A percentile compares a stretch with the other conserved stretches of the same genome.
Conservation (phyloP, 2,329 filamentous ascomycete species). For the Colletotrichum sidae region DNA sequence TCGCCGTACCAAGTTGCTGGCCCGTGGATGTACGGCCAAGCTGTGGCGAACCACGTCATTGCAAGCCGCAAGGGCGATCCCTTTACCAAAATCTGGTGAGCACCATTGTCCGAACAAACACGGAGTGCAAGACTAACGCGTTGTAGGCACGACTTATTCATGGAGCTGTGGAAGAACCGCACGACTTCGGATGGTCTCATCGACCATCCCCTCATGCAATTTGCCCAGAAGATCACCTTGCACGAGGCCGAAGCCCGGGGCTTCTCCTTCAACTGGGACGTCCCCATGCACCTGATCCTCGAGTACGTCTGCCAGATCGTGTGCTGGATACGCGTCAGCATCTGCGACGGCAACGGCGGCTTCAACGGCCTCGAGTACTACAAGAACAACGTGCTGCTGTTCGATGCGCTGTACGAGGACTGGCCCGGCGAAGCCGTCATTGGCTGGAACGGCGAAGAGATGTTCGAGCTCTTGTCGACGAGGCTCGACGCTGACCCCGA, state of each 20-base stretch:
- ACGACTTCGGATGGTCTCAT: constrained; percentile 43
- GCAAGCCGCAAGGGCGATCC: constrained; percentile 51
- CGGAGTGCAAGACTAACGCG: background rate
- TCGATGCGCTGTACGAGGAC: constrained; percentile 3
- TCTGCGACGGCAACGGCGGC: constrained; percentile 42
- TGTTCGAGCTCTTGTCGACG: constrained; percentile 11
- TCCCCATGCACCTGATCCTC: constrained; percentile 43
- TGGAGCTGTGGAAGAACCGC: constrained; percentile 44
- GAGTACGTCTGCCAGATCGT: constrained; percentile 55
- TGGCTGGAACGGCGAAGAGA: constrained; percentile 22
- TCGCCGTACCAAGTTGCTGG: constrained; percentile 47
- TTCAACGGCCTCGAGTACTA: constrained; percentile 42
- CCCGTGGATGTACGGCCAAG: constrained; percentile 37
- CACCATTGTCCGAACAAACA: background rate
- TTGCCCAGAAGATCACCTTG: constrained; percentile 43
- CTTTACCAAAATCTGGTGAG: constrained; percentile 51
- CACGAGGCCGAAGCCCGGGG: constrained; percentile 39
- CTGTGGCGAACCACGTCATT: constrained; percentile 46
- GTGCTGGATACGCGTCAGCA: constrained; percentile 47
- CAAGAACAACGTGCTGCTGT: constrained; percentile 14
- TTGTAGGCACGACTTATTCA: constrained; percentile 50
- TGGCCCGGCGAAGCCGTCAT: constrained; percentile 20
- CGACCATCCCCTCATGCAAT: constrained; percentile 43
- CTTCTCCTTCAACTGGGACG: constrained; percentile 47
- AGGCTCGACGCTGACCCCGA: constrained; percentile 13